Base-by-base conservation (phyloP, 2,329 filamentous ascomycete species). In the Alternaria gansuensis region DNA sequence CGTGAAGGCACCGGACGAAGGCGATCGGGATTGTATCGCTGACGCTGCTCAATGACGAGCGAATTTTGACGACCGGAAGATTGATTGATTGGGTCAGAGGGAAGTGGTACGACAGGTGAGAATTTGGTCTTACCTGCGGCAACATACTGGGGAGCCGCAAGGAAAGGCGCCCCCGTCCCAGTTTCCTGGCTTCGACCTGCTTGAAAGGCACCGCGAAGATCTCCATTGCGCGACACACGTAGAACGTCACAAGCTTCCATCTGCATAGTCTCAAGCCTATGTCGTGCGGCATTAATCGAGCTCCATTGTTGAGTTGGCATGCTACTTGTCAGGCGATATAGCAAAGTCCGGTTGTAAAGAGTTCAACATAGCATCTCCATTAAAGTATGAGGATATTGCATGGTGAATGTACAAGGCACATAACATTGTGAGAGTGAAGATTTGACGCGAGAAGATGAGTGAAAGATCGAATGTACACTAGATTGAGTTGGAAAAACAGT, bases 121-220 rank as follows among this genome's bases (percentile, higher is more conserved):
- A 41, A 4, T 2, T 14, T 1, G 6, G 1, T 14, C 4, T 5
- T 24, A 24, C 10, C 21, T 24, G 21, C 39, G 14, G 5, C 10
- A 41, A 4, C 9, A 24, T 41, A 24, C 21, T 7, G 4, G 34
- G 10, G 9, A 17, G 17, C 9, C 8, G 17, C 14, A 34, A 9
- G 23, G 5, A 17, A 34, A 34, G 29, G 17, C 10, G 7, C 13
- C 6, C 7, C 24, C 31, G 21, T 28, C 23, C 8, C 17, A 33
- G 29, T 6, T 3, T 14, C 23, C 21, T 21, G 26, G 13, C n/a
- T 21, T 13, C 21, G n/a, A 17, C 8, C 49, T 26, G 26, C 17
- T 43, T 36, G 49, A 23, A 54, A 54, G 13, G 34, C 21, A 40
- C 34, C 51, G 26, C 43, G 43, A n/a, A 40, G 40, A n/a, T 31